These are phyloP conservation scores for Cyclocybe aegerita DNA, from an alignment of 768 basidiomycete genomes.

Conservation along the genomic window DNA sequence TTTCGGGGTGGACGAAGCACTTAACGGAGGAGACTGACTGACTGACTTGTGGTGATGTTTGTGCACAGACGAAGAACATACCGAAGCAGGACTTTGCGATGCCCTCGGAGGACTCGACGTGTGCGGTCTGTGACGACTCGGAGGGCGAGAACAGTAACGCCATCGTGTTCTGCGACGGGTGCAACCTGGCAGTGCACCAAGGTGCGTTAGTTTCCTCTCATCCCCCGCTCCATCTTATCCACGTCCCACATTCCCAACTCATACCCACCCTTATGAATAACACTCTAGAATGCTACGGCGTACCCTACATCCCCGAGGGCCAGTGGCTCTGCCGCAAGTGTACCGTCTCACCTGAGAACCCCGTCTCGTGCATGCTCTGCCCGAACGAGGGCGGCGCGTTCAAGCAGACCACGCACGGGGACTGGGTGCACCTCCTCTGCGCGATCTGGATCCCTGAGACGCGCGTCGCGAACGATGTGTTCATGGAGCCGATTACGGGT, in stretches of 20 bases:
- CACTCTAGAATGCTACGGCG: conserved; percentile 93
- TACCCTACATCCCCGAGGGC: conserved; percentile 98
- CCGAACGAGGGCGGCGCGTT: conserved; percentile 98
- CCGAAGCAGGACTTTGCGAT: conserved; percentile 86
- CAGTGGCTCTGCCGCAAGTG: conserved; percentile 99
- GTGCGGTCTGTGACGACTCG: conserved; percentile 96
- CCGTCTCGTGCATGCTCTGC: conserved; percentile 86
- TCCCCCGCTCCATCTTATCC: too few species aligned
- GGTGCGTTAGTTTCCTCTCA: conserved; percentile 45
- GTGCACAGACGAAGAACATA: conserved; percentile 80
- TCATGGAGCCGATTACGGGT: conserved; percentile 97
- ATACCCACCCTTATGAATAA: not conserved
- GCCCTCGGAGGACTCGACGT: conserved; percentile 94
- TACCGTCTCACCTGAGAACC: conserved; percentile 94
- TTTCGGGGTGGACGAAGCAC: too few species aligned
- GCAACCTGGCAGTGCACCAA: conserved; percentile 99
- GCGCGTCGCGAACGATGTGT: conserved; percentile 88
- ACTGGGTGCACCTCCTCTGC: conserved; percentile 96
- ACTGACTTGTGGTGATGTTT: not conserved
- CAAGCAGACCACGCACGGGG: conserved; percentile 90
- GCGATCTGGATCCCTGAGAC: conserved; percentile 98
- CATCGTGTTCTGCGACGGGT: conserved; percentile 99
- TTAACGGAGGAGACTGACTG: too few species aligned
- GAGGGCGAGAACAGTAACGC: conserved; percentile 99
- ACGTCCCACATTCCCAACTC: too few species aligned